These are phyloP conservation scores for Oryza meyeriana DNA, from an alignment of 176 grass and related monocot genomes.

Conservation along the genomic window DNA sequence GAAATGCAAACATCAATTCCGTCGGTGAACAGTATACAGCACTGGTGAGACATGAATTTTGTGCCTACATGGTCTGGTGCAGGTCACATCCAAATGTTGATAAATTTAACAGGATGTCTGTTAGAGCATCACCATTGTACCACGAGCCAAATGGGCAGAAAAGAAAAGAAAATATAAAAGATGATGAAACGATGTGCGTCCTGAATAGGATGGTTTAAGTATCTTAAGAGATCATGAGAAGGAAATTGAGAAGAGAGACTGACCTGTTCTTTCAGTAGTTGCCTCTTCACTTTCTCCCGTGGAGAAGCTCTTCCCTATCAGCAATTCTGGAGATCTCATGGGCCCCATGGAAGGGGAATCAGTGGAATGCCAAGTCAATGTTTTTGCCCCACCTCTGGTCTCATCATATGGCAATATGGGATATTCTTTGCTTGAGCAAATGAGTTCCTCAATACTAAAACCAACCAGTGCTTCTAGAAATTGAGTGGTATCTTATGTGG, in stretches of 20 bases:
- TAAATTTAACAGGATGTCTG: conserved; percentile 10
- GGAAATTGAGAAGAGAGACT: background rate
- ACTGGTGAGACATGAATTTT: background rate
- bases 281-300: conserved; percentile 44
- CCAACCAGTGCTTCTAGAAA: conserved; percentile 34
- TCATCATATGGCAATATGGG: background rate
- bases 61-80: background rate
- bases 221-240: conserved; percentile 29
- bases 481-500: background rate
- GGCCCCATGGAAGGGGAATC: background rate
- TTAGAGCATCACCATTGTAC: conserved; percentile 33
- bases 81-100: background rate
- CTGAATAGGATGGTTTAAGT: conserved; percentile 26
- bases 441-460: background rate
- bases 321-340: conserved; percentile 21
- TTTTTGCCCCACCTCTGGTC: background rate
- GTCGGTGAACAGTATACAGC: conserved; percentile 22
- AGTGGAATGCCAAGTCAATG: conserved; percentile 38
- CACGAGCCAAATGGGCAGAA: conserved; percentile 6
- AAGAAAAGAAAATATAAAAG: background rate
- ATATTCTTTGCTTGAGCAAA: conserved; percentile 38
- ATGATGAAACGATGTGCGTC: background rate
- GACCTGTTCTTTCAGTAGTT: conserved; percentile 24
- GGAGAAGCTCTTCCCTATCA: conserved; percentile 1
- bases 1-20: background rate